Percentiles rank a stretch among this genome's conserved stretches.
Conservation (phyloP, 2,329 filamentous ascomycete genomes). For the Stemphylium lycopersici region DNA sequence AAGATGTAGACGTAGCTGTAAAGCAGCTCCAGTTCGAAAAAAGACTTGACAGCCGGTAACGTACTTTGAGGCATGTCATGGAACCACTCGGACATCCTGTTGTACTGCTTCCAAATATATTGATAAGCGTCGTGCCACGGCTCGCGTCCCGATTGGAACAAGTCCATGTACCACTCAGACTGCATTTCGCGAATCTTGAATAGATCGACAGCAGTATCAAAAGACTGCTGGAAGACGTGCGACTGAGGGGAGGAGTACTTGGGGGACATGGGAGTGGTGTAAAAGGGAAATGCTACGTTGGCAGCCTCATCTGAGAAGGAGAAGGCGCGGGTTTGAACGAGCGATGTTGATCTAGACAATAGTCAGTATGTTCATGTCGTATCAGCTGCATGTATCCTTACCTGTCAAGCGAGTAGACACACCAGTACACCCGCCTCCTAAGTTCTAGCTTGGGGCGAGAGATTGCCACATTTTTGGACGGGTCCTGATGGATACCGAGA, state of each 20-base stretch:
- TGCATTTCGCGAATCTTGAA: constrained; percentile 85
- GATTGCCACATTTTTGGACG: constrained; percentile 70
- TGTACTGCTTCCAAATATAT: constrained; percentile 77
- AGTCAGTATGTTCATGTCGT: not conserved
- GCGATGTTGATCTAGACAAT: constrained; percentile 73
- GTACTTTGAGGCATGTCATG: constrained; percentile 73
- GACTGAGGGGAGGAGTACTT: constrained; percentile 56
- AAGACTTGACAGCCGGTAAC: constrained; percentile 69
- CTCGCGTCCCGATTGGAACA: constrained; percentile 78
- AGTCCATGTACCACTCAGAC: constrained; percentile 86
- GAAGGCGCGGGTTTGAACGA: constrained; percentile 85
- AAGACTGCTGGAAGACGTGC: constrained; percentile 61
- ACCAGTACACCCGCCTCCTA: constrained; percentile 85
- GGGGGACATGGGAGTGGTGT: constrained; percentile 43
- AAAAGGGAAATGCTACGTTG: constrained; percentile 76
- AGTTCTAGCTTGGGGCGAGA: constrained; percentile 75
- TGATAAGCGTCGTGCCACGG: constrained; percentile 71
- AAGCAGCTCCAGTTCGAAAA: constrained; percentile 86
- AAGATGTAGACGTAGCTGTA: constrained; percentile 93
- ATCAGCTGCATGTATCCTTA: constrained; percentile 41
- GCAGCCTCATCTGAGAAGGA: constrained; percentile 92
- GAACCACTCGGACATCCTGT: constrained; percentile 80
- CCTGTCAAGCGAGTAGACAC: constrained; percentile 88
- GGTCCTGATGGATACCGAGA: constrained; percentile 91
- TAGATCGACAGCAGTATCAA: constrained; percentile 75